These are phyloP conservation scores for Cryptococcus sp. DNA, from an alignment of 1,284 basidiomycete genomes.

Conservation along the genomic window DNA sequence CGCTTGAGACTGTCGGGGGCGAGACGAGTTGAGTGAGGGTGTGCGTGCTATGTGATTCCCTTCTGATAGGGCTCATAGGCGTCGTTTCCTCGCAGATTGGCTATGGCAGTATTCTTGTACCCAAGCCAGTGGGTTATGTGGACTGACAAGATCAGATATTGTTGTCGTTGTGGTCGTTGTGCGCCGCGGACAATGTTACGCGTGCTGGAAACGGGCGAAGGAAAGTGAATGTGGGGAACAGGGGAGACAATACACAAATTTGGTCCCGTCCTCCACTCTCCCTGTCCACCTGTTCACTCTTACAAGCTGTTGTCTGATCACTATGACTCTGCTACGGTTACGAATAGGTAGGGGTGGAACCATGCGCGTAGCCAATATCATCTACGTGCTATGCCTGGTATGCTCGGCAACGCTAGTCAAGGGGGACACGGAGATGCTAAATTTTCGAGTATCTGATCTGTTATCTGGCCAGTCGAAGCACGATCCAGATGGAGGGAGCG, in stretches of 20 bases:
- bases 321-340: not conserved
- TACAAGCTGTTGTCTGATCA: not conserved
- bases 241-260: not conserved
- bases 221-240: too few relatives aligned
- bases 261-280: constrained; percentile 16
- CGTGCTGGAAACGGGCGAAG: too few relatives aligned
- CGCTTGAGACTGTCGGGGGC: too few relatives aligned
- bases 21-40: too few relatives aligned
- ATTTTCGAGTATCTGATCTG: constrained; percentile 30
- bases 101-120: too few relatives aligned
- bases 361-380: not conserved
- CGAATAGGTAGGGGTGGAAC: not conserved
- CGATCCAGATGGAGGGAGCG: not conserved
- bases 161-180: too few relatives aligned
- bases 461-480: not conserved
- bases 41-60: too few relatives aligned
- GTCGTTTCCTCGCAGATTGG: too few relatives aligned
- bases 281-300: constrained; percentile 3
- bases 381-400: not conserved
- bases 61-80: too few relatives aligned
- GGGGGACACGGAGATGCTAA: constrained; percentile 47
- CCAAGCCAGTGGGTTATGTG: too few relatives aligned
- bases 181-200: too few relatives aligned
- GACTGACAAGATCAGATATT: too few relatives aligned
- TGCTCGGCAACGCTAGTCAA: not conserved